These are phyloP conservation scores for Cadophora sp. DNA, from an alignment of 2,329 filamentous ascomycete species.

Conservation along the genomic window DNA sequence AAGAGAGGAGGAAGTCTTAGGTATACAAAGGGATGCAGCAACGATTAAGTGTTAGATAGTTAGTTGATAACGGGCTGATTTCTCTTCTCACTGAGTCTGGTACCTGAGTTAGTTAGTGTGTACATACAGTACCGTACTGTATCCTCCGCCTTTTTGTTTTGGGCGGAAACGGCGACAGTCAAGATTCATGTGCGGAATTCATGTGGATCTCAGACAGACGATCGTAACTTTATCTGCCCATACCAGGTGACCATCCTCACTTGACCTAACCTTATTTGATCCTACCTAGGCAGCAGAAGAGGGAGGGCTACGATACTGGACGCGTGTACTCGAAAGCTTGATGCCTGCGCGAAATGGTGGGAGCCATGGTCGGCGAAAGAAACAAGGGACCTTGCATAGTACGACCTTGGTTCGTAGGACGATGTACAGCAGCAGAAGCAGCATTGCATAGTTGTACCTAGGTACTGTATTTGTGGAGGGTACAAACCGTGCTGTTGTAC, in stretches of 20 bases:
- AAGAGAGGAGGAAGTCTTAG: constrained; percentile 4
- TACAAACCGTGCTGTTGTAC: background rate
- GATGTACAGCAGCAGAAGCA: background rate
- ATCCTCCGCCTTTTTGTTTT: background rate
- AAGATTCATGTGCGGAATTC: background rate
- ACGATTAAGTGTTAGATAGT: background rate
- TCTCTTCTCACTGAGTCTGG: background rate
- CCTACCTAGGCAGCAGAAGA: background rate
- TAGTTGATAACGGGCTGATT: constrained; percentile 5
- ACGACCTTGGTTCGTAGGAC: background rate
- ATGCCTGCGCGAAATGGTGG: background rate
- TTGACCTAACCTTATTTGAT: too few species aligned
- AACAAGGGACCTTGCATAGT: constrained; percentile 11
- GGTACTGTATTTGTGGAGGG: background rate
- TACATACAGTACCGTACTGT: background rate
- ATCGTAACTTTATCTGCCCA: constrained; percentile 6
- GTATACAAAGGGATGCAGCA: background rate
- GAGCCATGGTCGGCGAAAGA: constrained; percentile 6
- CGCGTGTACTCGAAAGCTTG: constrained; percentile 3
- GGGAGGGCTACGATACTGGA: background rate
- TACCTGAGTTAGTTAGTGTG: background rate
- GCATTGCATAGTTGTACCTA: background rate
- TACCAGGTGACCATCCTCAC: background rate
- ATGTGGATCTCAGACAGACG: constrained; percentile 13
- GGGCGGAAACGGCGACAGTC: background rate